A percentile compares a stretch with the other conserved stretches of the same genome.
Evolutionary conservation across 2,329 filamentous ascomycete genomes (phyloP).

Genomic region (Botrytis tulipae): DNA sequence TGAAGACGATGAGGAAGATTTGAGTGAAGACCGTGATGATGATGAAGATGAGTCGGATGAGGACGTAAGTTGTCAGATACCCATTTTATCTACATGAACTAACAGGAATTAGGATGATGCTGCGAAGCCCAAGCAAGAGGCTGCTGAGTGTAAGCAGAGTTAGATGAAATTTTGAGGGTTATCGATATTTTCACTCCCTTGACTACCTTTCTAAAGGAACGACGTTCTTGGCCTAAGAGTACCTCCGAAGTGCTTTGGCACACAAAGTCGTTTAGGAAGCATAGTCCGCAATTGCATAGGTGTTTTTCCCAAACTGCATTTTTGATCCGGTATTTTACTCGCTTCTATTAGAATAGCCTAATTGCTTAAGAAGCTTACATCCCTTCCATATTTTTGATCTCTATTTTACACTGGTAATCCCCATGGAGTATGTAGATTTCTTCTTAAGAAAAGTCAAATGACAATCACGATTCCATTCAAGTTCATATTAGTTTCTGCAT

Average conservation of each 20-base stretch:
- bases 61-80: slow-evolving; percentile 54
- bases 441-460: slow-evolving; percentile 27
- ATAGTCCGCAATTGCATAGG: slow-evolving; percentile 29
- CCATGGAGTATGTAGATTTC: slow-evolving; percentile 28
- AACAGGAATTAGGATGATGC: slow-evolving; percentile 67
- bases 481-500: neutral
- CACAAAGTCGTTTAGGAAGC: slow-evolving; percentile 15
- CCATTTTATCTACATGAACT: slow-evolving; percentile 20
- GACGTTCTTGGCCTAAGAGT: slow-evolving; percentile 7
- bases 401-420: slow-evolving; percentile 26
- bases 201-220: neutral
- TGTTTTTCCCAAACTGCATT: slow-evolving; percentile 26
- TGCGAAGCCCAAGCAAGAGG: slow-evolving; percentile 89
- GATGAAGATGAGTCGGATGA: slow-evolving; percentile 81
- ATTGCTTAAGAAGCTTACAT: slow-evolving; percentile 31
- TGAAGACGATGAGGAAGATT: slow-evolving; percentile 84
- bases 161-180: slow-evolving; percentile 45
- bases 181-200: slow-evolving; percentile 14
- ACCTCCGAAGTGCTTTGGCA: slow-evolving; percentile 22
- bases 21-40: slow-evolving; percentile 71
- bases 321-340: slow-evolving; percentile 26
- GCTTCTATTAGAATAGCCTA: slow-evolving; percentile 38
- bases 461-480: slow-evolving; percentile 22
- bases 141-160: slow-evolving; percentile 95
- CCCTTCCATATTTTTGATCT: slow-evolving; percentile 23